Conservation (phyloP, 2,329 filamentous ascomycete genomes). For the Rhynchosporium secalis region DNA sequence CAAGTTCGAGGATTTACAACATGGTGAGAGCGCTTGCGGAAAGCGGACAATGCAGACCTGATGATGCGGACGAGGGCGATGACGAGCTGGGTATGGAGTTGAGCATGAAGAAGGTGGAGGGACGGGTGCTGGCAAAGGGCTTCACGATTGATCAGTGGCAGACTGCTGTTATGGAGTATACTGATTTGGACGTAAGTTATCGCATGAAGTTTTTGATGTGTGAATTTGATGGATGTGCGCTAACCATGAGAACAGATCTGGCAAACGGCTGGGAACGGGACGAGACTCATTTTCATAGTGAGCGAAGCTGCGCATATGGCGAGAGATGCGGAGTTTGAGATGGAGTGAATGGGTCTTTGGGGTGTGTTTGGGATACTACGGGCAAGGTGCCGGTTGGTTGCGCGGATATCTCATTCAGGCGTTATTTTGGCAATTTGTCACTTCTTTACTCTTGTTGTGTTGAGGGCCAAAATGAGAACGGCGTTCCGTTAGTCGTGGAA, state of each 20-base stretch:
- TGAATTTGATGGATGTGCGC: slow-evolving; percentile 22
- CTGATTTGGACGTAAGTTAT: slow-evolving; percentile 78
- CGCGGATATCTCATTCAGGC: slow-evolving; percentile 15
- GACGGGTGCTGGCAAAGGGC: slow-evolving; percentile 91
- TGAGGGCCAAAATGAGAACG: slow-evolving; percentile 2
- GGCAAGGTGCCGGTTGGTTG: neutral
- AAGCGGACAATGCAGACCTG: slow-evolving; percentile 61
- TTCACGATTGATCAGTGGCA: slow-evolving; percentile 95
- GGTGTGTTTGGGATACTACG: neutral
- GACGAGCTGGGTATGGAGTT: slow-evolving; percentile 71
- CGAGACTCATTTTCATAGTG: slow-evolving; percentile 70
- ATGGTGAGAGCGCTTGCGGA: slow-evolving; percentile 87
- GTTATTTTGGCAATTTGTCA: slow-evolving; percentile 2
- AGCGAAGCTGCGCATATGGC: slow-evolving; percentile 49
- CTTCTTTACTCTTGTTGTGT: neutral
- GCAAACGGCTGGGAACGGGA: slow-evolving; percentile 73
- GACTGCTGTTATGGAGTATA: slow-evolving; percentile 85
- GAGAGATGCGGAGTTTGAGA: slow-evolving; percentile 30
- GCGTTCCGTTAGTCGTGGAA: slow-evolving; percentile 1
- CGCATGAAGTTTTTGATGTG: neutral
- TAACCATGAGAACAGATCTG: slow-evolving; percentile 61
- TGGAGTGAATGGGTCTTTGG: slow-evolving; percentile 15
- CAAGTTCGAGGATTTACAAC: slow-evolving; percentile 90
- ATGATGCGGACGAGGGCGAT: slow-evolving; percentile 62
- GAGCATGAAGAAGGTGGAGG: slow-evolving; percentile 83